Conservation (phyloP, 768 basidiomycete genomes). For the Mycena indigotica region DNA sequence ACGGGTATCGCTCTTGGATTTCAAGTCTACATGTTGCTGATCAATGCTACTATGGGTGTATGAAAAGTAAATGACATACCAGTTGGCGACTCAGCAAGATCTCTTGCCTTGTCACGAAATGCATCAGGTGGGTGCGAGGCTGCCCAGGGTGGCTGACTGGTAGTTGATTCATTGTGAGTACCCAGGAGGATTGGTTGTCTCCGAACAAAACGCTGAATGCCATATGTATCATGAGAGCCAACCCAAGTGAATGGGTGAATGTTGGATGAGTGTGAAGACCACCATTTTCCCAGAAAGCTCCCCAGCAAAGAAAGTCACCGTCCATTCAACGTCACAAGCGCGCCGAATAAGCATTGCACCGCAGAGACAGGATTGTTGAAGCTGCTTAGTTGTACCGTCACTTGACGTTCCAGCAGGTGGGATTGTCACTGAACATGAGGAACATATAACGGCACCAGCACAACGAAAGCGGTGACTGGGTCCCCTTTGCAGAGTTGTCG, state of each 20-base stretch:
- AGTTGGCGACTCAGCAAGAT: too few relatives aligned
- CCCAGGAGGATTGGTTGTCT: neutral
- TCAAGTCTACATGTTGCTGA: too few relatives aligned
- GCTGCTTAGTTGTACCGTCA: conserved; percentile 1
- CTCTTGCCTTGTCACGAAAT: too few relatives aligned
- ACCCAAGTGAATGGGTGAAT: conserved; percentile 6
- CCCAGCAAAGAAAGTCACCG: conserved; percentile 3
- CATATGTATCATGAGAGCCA: neutral
- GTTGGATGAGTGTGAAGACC: conserved; percentile 4
- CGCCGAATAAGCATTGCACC: neutral
- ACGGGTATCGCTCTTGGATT: too few relatives aligned
- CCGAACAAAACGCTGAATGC: neutral
- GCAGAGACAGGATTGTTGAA: neutral
- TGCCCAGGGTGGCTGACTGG: too few relatives aligned
- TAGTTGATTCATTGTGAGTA: too few relatives aligned
- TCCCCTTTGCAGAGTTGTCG: conserved; percentile 2
- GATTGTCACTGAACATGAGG: neutral
- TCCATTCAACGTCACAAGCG: conserved; percentile 6
- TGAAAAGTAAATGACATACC: too few relatives aligned
- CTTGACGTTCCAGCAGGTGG: neutral
- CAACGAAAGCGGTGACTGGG: neutral
- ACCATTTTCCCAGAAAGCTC: conserved; percentile 7
- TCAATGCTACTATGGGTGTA: too few relatives aligned
- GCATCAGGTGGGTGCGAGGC: too few relatives aligned
- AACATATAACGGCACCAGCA: conserved; percentile 1